A percentile compares a stretch with the other conserved stretches of the same genome.
These are phyloP conservation scores for Byssochlamys sp. DNA, from an alignment of 2,329 filamentous ascomycete species.

Conservation along the genomic window DNA sequence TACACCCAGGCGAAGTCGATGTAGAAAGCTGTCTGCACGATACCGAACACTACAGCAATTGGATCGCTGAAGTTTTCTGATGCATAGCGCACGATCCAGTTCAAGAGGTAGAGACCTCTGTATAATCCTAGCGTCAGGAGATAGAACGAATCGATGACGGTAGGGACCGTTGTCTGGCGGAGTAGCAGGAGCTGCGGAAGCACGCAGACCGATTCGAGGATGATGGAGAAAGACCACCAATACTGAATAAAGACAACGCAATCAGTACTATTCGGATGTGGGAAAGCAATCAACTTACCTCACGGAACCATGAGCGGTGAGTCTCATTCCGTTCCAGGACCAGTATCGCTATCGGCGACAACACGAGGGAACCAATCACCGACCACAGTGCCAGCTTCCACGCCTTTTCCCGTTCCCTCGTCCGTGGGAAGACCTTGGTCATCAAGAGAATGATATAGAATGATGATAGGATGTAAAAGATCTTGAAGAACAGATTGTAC, in stretches of 20 bases:
- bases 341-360: conserved; percentile 63
- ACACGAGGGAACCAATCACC: conserved; percentile 53
- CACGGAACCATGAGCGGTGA: conserved; percentile 23
- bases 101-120: conserved; percentile 78
- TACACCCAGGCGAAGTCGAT: conserved; percentile 96
- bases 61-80: conserved; percentile 54
- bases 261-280: not conserved
- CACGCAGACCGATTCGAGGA: conserved; percentile 83
- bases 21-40: conserved; percentile 83
- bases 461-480: conserved; percentile 76
- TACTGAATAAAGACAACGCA: conserved; percentile 42
- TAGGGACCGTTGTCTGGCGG: conserved; percentile 88
- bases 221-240: conserved; percentile 78
- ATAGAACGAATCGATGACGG: conserved; percentile 94
- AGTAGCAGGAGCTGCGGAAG: conserved; percentile 85
- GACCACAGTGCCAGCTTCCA: conserved; percentile 77
- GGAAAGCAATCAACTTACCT: conserved; percentile 22
- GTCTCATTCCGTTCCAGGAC: conserved; percentile 52
- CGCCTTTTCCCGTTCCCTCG: conserved; percentile 81
- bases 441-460: conserved; percentile 81
- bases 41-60: conserved; percentile 72
- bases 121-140: conserved; percentile 79
- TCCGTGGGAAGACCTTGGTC: conserved; percentile 75
- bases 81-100: conserved; percentile 70
- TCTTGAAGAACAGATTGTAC: conserved; percentile 77